phyloP scores from a whole-genome alignment of 1,284 basidiomycete genomes.

The Apiotrichum sp. region DNA sequence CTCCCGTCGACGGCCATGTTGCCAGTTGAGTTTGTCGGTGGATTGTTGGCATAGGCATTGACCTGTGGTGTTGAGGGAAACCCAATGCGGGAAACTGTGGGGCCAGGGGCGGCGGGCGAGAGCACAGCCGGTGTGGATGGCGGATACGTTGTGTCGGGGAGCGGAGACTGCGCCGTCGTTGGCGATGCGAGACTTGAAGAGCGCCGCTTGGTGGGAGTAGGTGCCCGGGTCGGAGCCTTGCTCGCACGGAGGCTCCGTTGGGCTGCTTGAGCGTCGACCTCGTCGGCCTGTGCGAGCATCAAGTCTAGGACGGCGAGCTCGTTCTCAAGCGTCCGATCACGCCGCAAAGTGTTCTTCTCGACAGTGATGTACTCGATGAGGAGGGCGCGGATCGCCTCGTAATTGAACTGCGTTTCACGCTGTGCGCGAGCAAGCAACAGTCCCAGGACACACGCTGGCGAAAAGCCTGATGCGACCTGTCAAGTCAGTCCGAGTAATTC shows the following conservation, averaged over 20 bases:
- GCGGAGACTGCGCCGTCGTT: not conserved
- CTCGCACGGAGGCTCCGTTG: conserved; percentile 1
- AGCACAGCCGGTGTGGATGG: not conserved
- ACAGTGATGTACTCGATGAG: conserved; percentile 10
- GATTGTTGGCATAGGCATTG: not conserved
- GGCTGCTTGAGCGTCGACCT: conserved; percentile 5
- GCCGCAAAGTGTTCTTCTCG: conserved; percentile 10
- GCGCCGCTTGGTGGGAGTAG: not conserved
- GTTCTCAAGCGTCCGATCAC: conserved; percentile 6
- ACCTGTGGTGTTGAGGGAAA: too few species aligned
- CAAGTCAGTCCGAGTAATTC: not conserved
- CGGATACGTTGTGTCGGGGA: not conserved
- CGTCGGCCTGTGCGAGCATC: conserved; percentile 16
- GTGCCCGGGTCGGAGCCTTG: not conserved
- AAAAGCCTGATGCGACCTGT: conserved; percentile 30
- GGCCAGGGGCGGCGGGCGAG: not conserved
- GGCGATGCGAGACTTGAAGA: not conserved
- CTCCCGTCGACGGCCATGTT: not conserved
- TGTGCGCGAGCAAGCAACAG: conserved; percentile 19
- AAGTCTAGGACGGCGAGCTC: conserved; percentile 20
- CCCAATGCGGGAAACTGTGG: not conserved
- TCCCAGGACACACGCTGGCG: conserved; percentile 27
- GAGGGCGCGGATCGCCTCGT: conserved; percentile 12
- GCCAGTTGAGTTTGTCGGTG: not conserved
- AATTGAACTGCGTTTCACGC: conserved; percentile 14